Percentiles rank a stretch among this genome's conserved stretches.
These are phyloP conservation scores for Citrullus colocynthis DNA, from an alignment of 306 rosid species.

Conservation along the genomic window DNA sequence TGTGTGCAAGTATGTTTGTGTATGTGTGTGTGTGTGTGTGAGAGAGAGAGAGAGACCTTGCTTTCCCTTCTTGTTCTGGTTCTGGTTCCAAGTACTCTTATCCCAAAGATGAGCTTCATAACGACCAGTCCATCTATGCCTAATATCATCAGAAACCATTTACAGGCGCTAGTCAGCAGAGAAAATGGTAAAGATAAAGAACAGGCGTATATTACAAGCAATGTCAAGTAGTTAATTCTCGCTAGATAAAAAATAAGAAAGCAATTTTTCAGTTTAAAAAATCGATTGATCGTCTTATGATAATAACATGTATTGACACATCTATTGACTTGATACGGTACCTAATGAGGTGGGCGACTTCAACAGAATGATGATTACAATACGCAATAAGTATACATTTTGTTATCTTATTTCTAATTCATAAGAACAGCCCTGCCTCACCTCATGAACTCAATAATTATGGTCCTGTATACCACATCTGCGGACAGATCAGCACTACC, in stretches of 20 bases:
- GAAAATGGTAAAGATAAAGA: neutral
- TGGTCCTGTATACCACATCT: neutral
- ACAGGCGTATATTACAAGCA: neutral
- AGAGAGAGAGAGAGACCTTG: slow-evolving; percentile 46
- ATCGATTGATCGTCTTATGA: neutral
- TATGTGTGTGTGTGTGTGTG: neutral
- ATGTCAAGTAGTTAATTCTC: neutral
- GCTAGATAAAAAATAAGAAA: neutral
- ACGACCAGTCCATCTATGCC: slow-evolving; percentile 99
- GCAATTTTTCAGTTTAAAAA: neutral
- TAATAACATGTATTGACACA: neutral
- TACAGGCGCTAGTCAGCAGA: neutral
- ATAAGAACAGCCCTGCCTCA: neutral
- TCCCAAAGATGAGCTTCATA: slow-evolving; percentile 99
- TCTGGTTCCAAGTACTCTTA: slow-evolving; percentile 97
- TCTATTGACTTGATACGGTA: neutral
- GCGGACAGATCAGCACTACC: neutral
- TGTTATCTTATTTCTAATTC: neutral
- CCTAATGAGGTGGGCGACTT: neutral
- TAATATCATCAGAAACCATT: slow-evolving; percentile 20
- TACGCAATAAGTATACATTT: neutral
- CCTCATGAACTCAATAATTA: neutral
- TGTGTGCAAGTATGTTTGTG: neutral
- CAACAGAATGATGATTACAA: neutral
- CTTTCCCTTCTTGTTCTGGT: slow-evolving; percentile 98